Conservation (phyloP, 2,329 filamentous ascomycete species). For the Xylaria sp. region DNA sequence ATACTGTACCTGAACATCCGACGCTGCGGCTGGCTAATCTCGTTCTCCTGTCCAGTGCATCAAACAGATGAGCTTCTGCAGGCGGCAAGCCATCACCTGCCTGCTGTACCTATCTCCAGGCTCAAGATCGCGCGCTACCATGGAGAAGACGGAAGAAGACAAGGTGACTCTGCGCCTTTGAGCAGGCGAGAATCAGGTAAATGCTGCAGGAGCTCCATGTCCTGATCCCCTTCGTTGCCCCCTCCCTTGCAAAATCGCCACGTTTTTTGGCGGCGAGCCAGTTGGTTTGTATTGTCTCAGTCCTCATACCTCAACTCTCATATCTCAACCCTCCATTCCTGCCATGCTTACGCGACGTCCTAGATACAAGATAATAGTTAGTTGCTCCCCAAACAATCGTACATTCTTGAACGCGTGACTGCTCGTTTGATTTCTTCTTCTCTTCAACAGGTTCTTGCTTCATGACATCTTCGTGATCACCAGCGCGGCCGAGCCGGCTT, state of each 20-base stretch:
- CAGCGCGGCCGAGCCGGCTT: conserved; percentile 37
- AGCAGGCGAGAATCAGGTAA: neutral
- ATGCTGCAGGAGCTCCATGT: conserved; percentile 11
- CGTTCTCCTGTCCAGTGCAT: neutral
- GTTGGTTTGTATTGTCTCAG: conserved; percentile 8
- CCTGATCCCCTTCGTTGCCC: neutral
- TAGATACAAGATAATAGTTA: conserved; percentile 16
- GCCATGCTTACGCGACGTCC: conserved; percentile 23
- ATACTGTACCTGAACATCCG: conserved; percentile 6
- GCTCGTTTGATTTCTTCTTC: conserved; percentile 18
- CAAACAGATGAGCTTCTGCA: conserved; percentile 6
- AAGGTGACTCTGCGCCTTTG: neutral
- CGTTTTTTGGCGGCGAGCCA: conserved; percentile 6
- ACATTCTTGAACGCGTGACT: conserved; percentile 11
- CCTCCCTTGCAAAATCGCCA: conserved; percentile 12
- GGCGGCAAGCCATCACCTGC: neutral
- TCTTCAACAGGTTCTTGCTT: conserved; percentile 28
- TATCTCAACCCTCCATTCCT: conserved; percentile 18
- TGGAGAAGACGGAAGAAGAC: neutral
- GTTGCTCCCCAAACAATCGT: conserved; percentile 5
- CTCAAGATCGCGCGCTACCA: neutral
- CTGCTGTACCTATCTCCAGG: neutral
- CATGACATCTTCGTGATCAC: conserved; percentile 37
- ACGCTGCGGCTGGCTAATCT: conserved; percentile 12
- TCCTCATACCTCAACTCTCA: neutral